Base-by-base conservation (phyloP, 768 basidiomycete genomes). In the Tephrocybe rancida region DNA sequence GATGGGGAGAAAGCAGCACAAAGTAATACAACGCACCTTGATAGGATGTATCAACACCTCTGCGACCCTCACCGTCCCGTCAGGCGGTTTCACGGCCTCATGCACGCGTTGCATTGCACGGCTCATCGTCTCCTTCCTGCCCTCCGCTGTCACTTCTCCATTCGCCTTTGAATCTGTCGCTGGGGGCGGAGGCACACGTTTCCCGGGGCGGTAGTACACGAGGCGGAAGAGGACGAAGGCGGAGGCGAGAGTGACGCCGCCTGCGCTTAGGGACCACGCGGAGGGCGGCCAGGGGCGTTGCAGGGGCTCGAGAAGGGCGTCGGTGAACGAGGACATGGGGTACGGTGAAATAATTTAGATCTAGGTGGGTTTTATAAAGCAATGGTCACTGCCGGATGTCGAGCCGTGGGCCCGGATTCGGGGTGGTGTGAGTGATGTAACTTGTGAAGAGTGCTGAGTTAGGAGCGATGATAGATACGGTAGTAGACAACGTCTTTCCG, bases 1-100 rank as follows among this genome's bases (percentile, higher is more conserved):
- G n/a, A n/a, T n/a, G n/a, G n/a, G n/a, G n/a, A n/a, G n/a, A n/a
- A n/a, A n/a, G n/a, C n/a, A n/a, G n/a, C n/a, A n/a, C n/a, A n/a
- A n/a, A n/a, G n/a, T n/a, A n/a, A n/a, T n/a, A n/a, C 11, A 32
- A 54, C 67, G 57, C 43, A 81, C 87, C 76, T 88, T 88, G 70
- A 88, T 84, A 35, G 87, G 87, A 62, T 88, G 87, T 2, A 88
- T 61, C 30, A 87, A 57, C 18, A 88, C 79, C 63, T 80, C 84
- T 0, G 81, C 76, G 21, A 88, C 80, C 11, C 63, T 73, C 13
- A 78, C 71, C 25, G 69, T 59, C 19, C 68, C 70, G 44, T 68
- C 61, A 39, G 42, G 37, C 16, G 59, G 62, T 44, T 50, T 61
- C 21, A 47, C 44, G 2, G 44, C 55, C 13, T 38, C 52, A 21